Evolutionary conservation across 1,284 basidiomycete species (phyloP).

Genomic region (Porodaedalea pini): DNA sequence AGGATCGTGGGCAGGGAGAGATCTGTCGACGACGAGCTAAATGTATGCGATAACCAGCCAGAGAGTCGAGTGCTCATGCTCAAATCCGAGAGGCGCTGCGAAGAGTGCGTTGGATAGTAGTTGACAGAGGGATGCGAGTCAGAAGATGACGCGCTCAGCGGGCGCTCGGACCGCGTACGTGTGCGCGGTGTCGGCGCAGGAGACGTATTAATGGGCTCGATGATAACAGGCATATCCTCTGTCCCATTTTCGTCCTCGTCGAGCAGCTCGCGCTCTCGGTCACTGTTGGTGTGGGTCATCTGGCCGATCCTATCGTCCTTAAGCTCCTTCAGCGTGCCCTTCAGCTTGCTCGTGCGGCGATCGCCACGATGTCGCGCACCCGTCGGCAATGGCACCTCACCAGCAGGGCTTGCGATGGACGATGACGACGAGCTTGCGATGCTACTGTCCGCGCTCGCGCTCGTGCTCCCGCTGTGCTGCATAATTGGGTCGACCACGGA

Average conservation of each 20-base stretch:
- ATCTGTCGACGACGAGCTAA: conserved; percentile 65
- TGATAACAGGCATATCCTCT: conserved; percentile 49
- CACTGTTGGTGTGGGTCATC: conserved; percentile 26
- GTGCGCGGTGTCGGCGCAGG: conserved; percentile 32
- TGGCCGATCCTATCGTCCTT: conserved; percentile 29
- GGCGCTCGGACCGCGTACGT: conserved; percentile 46
- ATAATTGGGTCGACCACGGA: conserved; percentile 44
- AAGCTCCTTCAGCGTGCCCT: conserved; percentile 23
- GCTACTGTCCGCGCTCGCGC: conserved; percentile 37
- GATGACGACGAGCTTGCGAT: conserved; percentile 40
- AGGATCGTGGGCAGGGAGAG: conserved; percentile 61
- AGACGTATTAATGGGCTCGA: conserved; percentile 40
- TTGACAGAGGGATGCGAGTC: conserved; percentile 41
- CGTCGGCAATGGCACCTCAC: background rate
- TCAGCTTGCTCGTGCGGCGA: conserved; percentile 23
- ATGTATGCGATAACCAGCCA: conserved; percentile 76
- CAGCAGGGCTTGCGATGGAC: background rate
- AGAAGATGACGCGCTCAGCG: conserved; percentile 36
- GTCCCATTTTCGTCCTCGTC: conserved; percentile 26
- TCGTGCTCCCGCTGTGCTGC: conserved; percentile 14
- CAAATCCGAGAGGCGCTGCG: conserved; percentile 44
- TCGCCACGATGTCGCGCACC: conserved; percentile 11
- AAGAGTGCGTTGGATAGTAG: conserved; percentile 27
- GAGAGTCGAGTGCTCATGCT: conserved; percentile 61
- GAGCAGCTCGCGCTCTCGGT: conserved; percentile 29